Base-by-base conservation (phyloP, 75 land plant species). In the Selaginella tamariscina region DNA sequence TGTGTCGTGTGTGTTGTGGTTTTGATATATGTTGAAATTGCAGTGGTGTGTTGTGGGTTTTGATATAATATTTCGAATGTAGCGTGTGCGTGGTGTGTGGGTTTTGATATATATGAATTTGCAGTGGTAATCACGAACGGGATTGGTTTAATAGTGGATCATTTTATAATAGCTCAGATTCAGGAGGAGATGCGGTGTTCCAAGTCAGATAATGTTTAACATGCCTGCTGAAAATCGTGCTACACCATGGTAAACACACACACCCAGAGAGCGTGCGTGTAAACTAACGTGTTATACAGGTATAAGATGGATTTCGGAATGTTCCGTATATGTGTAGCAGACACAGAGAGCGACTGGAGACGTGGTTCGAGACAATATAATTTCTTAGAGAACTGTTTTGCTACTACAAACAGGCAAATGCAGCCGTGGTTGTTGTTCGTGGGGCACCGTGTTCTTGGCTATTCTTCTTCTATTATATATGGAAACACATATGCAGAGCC, bases 181-280 rank as follows among this genome's bases (percentile, higher is more conserved):
- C 98, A n/a, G 96, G 98, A 22, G 96, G 98, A 39, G 98, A 76
- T 94, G 98, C 78, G 98, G 98, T 39, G 96, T 94, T 2, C 64
- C 78, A 27, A 86, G 91, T 21, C 75, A 89, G 71, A 87, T 82
- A 1, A 77, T 83, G 83, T 94, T 85, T 55, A 83, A 76, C 75
- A 77, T 82, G 75, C 98, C 95, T 32, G 77, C 83, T 49, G 82
- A 82, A 56, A 94, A 87, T 75, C 73, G 83, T 44, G 96, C 72
- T 24, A 89, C 83, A 32, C 81, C 82, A 65, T 94, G 98, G 96
- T 89, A 75, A 24, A 15, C 15, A 39, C 11, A 39, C 11, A 5
- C 49, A 15, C 5, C n/a, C 11, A 39, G 49, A 39, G 15, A 39
- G 49, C 49, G 5, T 5, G 49, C 49, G 5, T 5, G 15, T 39